A percentile compares a stretch with the other conserved stretches of the same genome.
Conservation (phyloP, 352 stramenopile genomes). For the Phytopythium aichiense region DNA sequence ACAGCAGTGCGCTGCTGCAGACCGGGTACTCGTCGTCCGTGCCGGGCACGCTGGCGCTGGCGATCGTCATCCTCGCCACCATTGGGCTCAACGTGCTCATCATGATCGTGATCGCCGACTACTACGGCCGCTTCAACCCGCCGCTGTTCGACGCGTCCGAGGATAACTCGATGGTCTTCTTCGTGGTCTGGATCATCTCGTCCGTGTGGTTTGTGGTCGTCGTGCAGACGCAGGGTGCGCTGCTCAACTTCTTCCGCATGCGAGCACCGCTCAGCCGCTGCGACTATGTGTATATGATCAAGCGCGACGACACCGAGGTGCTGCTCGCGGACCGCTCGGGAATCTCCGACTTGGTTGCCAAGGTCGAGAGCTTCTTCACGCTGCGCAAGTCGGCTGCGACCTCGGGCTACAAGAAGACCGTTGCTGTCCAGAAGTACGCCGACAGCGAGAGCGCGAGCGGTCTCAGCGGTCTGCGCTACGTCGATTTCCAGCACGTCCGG, state of each 20-base stretch:
- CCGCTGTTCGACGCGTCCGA: constrained; percentile 17
- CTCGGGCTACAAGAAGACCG: constrained; percentile 8
- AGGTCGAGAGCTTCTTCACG: constrained; percentile 19
- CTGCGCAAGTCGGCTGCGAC: constrained; percentile 1
- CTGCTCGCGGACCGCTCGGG: constrained; percentile 17
- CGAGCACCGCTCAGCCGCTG: constrained; percentile 13
- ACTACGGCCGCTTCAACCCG: constrained; percentile 36
- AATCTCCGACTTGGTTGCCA: constrained; percentile 17
- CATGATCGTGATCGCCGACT: constrained; percentile 46
- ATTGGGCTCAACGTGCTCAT: constrained; percentile 39
- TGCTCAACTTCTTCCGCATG: constrained; percentile 22
- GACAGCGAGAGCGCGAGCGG: constrained; percentile 1
- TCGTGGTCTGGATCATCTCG: constrained; percentile 22
- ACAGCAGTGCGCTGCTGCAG: constrained; percentile 12
- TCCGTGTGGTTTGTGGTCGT: constrained; percentile 11
- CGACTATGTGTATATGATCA: constrained; percentile 24
- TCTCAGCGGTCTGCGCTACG: constrained; percentile 10
- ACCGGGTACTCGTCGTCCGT: constrained; percentile 20
- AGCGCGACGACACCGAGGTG: constrained; percentile 21
- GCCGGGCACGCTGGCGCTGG: constrained; percentile 18
- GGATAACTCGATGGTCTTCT: constrained; percentile 21
- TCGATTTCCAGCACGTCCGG: constrained; percentile 31
- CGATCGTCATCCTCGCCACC: constrained; percentile 32
- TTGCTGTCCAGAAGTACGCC: constrained; percentile 15
- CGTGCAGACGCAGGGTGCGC: constrained; percentile 18